A percentile compares a stretch with the other conserved stretches of the same genome.
Conservation (phyloP, 2,329 filamentous ascomycete species). For the Claviceps fusiformis region DNA sequence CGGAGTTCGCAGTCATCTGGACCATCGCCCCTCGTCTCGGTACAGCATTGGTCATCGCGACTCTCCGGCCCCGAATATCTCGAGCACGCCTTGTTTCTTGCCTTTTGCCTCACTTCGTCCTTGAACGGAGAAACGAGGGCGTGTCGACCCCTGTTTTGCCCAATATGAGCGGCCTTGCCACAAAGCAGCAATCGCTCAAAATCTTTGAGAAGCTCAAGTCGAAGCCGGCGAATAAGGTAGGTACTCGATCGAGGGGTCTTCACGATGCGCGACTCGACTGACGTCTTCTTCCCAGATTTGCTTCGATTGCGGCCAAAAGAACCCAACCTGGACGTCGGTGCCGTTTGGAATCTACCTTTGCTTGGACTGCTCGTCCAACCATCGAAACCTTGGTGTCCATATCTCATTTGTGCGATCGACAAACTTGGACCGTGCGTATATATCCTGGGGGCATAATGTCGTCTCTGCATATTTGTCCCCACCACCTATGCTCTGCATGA, state of each 20-base stretch:
- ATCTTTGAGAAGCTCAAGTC: slow-evolving; percentile 96
- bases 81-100: background rate
- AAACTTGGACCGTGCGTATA: slow-evolving; percentile 88
- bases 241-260: slow-evolving; percentile 9
- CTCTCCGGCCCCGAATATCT: background rate
- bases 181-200: slow-evolving; percentile 89
- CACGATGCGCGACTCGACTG: background rate
- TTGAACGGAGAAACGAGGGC: background rate
- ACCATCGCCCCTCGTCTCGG: background rate
- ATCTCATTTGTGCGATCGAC: slow-evolving; percentile 98
- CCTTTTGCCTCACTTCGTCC: no score
- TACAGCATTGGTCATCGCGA: background rate
- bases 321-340: slow-evolving; percentile 96
- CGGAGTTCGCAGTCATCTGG: background rate
- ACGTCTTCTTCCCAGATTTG: slow-evolving; percentile 52
- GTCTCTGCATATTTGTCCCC: background rate
- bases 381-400: slow-evolving; percentile 94
- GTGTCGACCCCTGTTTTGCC: slow-evolving; percentile 3
- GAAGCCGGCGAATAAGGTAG: slow-evolving; percentile 88
- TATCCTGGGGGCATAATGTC: background rate
- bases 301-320: slow-evolving; percentile 96
- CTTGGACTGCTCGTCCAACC: slow-evolving; percentile 92
- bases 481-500: slow-evolving; percentile 3
- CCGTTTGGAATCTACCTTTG: slow-evolving; percentile 96
- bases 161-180: slow-evolving; percentile 57